Percentiles rank a stretch among this genome's conserved stretches.
Conservation (phyloP, 2,329 filamentous ascomycete genomes). For the Dryadomyces quercivorus region DNA sequence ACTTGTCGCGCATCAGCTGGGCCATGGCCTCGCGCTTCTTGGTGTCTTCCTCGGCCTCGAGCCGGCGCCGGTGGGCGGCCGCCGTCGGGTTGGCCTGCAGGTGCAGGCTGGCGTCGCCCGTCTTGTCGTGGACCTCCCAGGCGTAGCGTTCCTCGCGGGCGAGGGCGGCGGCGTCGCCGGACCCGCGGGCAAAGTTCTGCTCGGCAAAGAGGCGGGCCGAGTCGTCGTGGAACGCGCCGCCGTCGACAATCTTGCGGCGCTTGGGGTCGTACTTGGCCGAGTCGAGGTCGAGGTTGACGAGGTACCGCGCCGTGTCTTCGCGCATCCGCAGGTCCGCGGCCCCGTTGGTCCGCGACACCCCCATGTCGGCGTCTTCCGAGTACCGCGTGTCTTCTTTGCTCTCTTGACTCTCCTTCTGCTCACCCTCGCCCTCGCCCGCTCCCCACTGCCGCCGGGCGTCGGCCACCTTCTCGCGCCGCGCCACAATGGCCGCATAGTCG, state of each 20-base stretch:
- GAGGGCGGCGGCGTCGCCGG: slow-evolving; percentile 87
- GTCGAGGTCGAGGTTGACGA: slow-evolving; percentile 88
- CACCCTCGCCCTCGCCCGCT: slow-evolving; percentile 31
- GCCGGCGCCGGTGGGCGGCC: slow-evolving; percentile 72
- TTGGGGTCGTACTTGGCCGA: slow-evolving; percentile 98
- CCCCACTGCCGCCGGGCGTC: slow-evolving; percentile 47
- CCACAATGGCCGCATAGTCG: slow-evolving; percentile 77
- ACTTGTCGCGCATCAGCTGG: slow-evolving; percentile 66
- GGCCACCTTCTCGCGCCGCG: slow-evolving; percentile 81
- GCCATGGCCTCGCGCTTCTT: slow-evolving; percentile 54
- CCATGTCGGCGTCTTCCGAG: slow-evolving; percentile 94
- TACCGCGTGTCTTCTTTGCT: slow-evolving; percentile 32
- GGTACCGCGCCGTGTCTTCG: slow-evolving; percentile 95
- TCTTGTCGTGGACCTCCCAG: slow-evolving; percentile 86
- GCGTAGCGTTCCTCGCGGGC: slow-evolving; percentile 81
- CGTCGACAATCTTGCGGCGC: slow-evolving; percentile 80
- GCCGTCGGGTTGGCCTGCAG: slow-evolving; percentile 94
- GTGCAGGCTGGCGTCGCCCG: slow-evolving; percentile 69
- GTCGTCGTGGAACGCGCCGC: slow-evolving; percentile 66
- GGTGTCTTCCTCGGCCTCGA: slow-evolving; percentile 62
- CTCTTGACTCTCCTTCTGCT: slow-evolving; percentile 33
- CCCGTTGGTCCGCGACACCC: slow-evolving; percentile 78
- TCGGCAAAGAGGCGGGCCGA: slow-evolving; percentile 78
- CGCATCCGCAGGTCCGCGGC: slow-evolving; percentile 83
- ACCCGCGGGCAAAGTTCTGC: slow-evolving; percentile 79